Conservation (phyloP, 306 rosid species). For the Cicer yamashitae region DNA sequence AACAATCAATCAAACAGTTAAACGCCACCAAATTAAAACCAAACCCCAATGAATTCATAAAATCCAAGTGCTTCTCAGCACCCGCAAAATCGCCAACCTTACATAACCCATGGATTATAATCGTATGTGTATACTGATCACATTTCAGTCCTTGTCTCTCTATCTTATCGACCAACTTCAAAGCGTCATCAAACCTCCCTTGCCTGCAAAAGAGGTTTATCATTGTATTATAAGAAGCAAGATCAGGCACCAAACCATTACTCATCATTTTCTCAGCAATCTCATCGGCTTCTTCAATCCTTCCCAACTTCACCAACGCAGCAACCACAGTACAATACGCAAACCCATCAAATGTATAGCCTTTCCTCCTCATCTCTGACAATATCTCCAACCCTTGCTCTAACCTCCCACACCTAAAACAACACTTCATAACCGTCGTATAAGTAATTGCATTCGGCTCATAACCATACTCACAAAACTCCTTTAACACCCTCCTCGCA, state of each 20-base stretch:
- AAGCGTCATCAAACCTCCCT: constrained; percentile 69
- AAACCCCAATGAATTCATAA: constrained; percentile 63
- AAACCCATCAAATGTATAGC: constrained; percentile 72
- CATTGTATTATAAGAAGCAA: constrained; percentile 69
- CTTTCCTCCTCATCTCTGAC: constrained; percentile 65
- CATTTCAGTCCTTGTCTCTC: constrained; percentile 67
- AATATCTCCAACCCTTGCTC: constrained; percentile 71
- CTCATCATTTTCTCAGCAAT: constrained; percentile 54
- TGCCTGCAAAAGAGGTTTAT: constrained; percentile 67
- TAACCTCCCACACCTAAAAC: constrained; percentile 59
- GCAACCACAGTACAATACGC: constrained; percentile 75
- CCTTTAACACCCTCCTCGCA: constrained; percentile 58
- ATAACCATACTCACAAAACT: constrained; percentile 60
- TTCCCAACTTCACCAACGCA: constrained; percentile 68
- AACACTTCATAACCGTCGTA: constrained; percentile 70
- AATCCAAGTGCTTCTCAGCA: constrained; percentile 63
- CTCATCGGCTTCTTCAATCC: constrained; percentile 64
- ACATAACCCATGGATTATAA: constrained; percentile 71
- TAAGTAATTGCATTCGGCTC: constrained; percentile 71
- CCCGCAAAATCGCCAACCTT: constrained; percentile 59
- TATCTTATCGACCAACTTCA: constrained; percentile 62
- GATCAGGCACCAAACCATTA: constrained; percentile 64
- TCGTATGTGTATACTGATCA: constrained; percentile 73
- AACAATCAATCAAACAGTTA: constrained; percentile 75
- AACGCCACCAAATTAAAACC: constrained; percentile 67